Percentiles rank a stretch among this genome's conserved stretches.
These are phyloP conservation scores for Sarocladiaceae sp. DNA, from an alignment of 2,329 filamentous ascomycete genomes.

Conservation along the genomic window DNA sequence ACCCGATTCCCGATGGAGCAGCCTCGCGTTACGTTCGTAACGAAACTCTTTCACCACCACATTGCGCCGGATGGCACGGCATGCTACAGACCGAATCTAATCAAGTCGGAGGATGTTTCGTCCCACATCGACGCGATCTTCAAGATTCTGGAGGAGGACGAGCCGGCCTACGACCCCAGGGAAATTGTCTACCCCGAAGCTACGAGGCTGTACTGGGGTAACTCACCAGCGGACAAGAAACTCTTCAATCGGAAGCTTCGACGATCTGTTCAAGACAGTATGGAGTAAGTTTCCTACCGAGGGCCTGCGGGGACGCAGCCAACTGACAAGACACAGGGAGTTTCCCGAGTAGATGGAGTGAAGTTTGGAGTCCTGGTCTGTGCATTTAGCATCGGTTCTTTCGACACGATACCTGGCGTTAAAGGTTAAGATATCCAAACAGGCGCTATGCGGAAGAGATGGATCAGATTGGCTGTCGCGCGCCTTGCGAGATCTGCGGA, in stretches of 20 bases:
- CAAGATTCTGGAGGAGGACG: constrained; percentile 76
- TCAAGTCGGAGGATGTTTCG: constrained; percentile 65
- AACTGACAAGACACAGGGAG: constrained; percentile 19
- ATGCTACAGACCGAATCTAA: constrained; percentile 66
- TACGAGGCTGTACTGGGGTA: constrained; percentile 80
- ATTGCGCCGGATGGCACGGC: constrained; percentile 74
- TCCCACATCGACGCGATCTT: constrained; percentile 82
- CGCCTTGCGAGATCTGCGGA: no score
- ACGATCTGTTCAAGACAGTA: constrained; percentile 65
- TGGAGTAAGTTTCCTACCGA: constrained; percentile 43
- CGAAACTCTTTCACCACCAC: constrained; percentile 79
- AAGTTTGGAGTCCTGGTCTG: background rate
- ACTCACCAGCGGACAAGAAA: constrained; percentile 65
- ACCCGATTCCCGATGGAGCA: constrained; percentile 83
- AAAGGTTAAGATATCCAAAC: constrained; percentile 3
- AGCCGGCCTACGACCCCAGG: constrained; percentile 82
- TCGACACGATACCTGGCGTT: background rate
- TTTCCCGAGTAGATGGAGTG: constrained; percentile 22
- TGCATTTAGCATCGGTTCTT: no score
- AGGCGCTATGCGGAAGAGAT: background rate
- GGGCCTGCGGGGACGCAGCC: background rate
- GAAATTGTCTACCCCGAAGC: constrained; percentile 83
- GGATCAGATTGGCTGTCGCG: no score
- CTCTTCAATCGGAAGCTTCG: constrained; percentile 76
- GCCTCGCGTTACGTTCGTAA: constrained; percentile 75